A percentile compares a stretch with the other conserved stretches of the same genome.
Evolutionary conservation across 352 stramenopile genomes (phyloP).

Genomic region (Peronospora farinosa): DNA sequence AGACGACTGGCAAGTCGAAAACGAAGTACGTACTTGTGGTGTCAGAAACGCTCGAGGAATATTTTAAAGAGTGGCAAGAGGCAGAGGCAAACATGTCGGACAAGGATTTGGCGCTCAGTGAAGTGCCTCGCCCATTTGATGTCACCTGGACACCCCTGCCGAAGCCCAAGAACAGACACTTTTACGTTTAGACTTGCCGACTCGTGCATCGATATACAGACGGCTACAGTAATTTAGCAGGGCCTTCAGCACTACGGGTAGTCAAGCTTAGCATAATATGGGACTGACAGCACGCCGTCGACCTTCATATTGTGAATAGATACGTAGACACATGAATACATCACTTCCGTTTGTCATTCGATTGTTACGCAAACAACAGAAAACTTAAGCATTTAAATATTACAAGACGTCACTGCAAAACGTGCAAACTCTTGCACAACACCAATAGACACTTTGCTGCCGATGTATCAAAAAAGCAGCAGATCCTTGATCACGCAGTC

Average conservation of each 20-base stretch:
- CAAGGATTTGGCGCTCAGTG: conserved; percentile 30
- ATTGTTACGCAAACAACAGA: background rate
- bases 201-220: conserved; percentile 17
- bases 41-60: conserved; percentile 28
- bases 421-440: conserved; percentile 3
- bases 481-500: conserved; percentile 84
- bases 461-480: conserved; percentile 56
- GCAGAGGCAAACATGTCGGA: conserved; percentile 31
- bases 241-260: conserved; percentile 13
- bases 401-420: background rate
- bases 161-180: conserved; percentile 64
- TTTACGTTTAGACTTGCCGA: conserved; percentile 55
- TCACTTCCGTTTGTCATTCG: background rate
- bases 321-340: conserved; percentile 16
- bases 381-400: conserved; percentile 26
- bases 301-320: conserved; percentile 27
- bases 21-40: conserved; percentile 14
- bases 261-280: conserved; percentile 13
- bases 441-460: conserved; percentile 5
- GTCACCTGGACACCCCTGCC: conserved; percentile 63
- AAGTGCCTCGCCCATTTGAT: conserved; percentile 60
- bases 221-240: too few species aligned
- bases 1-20: conserved; percentile 26
- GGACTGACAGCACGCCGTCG: conserved; percentile 6
- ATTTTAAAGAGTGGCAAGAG: conserved; percentile 47